A percentile compares a stretch with the other conserved stretches of the same genome.
Evolutionary conservation across 495 filamentous ascomycete genomes (phyloP).

Genomic region (Lasiosphaeris hirsuta): DNA sequence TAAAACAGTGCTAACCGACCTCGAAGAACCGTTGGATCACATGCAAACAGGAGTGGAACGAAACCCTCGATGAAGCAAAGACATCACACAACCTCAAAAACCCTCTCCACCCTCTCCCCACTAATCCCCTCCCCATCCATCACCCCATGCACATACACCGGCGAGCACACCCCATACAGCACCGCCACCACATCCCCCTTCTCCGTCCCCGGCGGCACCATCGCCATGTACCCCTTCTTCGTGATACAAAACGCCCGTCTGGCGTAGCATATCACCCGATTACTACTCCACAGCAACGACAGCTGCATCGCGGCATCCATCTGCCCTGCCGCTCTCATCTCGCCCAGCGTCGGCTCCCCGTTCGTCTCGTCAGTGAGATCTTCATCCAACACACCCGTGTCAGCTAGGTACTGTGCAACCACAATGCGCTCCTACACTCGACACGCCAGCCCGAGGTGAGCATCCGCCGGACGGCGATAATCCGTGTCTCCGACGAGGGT

Average conservation of each 20-base stretch:
- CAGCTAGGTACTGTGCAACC: not conserved
- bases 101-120: not conserved
- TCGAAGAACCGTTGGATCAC: too few species aligned
- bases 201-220: slow-evolving; percentile 5
- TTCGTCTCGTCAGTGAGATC: slow-evolving; percentile 1
- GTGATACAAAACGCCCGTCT: not conserved
- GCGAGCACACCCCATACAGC: not conserved
- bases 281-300: slow-evolving; percentile 2
- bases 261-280: not conserved
- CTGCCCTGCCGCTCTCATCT: not conserved
- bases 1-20: too few species aligned
- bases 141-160: slow-evolving; percentile 1
- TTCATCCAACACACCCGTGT: not conserved
- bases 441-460: not conserved
- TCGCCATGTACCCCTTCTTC: not conserved
- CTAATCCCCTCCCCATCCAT: slow-evolving; percentile 5
- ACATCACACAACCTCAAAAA: not conserved
- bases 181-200: not conserved
- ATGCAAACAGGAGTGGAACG: too few species aligned
- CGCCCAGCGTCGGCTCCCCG: not conserved
- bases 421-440: not conserved
- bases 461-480: not conserved
- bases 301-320: not conserved
- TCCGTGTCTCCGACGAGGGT: not conserved
- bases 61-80: not conserved